Base-by-base conservation (phyloP, 176 grass and related monocot species). In the Rhynchospora tenuis region DNA sequence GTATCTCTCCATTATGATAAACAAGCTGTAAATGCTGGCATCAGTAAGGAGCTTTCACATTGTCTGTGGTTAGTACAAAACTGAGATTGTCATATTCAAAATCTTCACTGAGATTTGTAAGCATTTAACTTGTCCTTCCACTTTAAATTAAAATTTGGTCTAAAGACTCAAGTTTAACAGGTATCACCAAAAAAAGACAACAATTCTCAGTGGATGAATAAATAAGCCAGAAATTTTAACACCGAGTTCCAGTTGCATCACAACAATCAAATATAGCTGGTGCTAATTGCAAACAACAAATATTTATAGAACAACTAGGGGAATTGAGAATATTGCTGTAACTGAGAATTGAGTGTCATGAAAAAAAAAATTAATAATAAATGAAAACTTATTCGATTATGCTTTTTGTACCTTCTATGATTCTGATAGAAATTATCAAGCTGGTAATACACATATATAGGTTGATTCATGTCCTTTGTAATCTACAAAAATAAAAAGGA, bases 361-460 rank as follows among this genome's bases (percentile, higher is more conserved):
- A 28, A 68, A 19, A 50, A 73, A 22, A 72, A 0, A 74, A 51
- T 6, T 6, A 73, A 27, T 29, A 73, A 72, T 10, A 51, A 72
- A 46, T 5, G 48, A 51, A 70, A n/a, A 51, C 26, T 33, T 67
- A 17, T 38, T 26, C n/a, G 44, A 74, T 26, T 48, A 48, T 26
- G 54, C 7, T 59, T 55, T 59, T 15, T 51, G 65, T 97, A 98
- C 96, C 96, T 99, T 82, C 96, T 93, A 89, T 99, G 96, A 84
- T 99, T 99, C 86, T 99, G 96, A 87, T 99, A 99, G 86, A 99
- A 99, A 75, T 95, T 99, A 55, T 99, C 96, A 2, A 99, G 96
- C 85, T 99, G 84, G 62, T 98, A 98, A 78, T 98, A 98, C 44
- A 99, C 93, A 84, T 90, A 99, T 72, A 99, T 95, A 59, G 96